Base-by-base conservation (phyloP, 2,329 filamentous ascomycete genomes). In the Ophiocordyceps camponoti-floridani region DNA sequence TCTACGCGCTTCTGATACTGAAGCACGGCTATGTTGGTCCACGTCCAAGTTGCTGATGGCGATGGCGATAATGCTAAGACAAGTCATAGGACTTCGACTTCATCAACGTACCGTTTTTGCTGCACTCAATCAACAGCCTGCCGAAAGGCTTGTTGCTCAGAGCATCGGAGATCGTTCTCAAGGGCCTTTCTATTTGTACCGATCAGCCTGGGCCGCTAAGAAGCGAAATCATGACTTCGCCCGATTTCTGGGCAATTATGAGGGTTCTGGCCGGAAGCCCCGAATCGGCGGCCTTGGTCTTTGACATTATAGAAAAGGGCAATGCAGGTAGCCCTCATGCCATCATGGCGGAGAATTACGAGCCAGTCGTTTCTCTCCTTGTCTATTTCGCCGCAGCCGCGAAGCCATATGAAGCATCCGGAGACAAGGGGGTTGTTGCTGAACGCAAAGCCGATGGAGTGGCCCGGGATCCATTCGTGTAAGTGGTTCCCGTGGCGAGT, bases 231-330 rank as follows among this genome's bases (percentile, higher is more conserved):
- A 93, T 94, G 63, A 89, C 85, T 13, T 96, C 89, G 16, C 91
- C 91, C 0, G 91, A 98, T 57, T 96, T 98, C 61, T 98, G 91
- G 91, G 82, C 82, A 5, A 84, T 95, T 13, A 68, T 98, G 44
- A 80, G 86, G 48, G 75, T 78, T 30, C 67, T 98, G 16, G 78
- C 84, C 42, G 68, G 70, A 23, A 74, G 81, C 48, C 65, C 76
- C 3, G 79, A 84, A 44, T 80, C 82, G 26, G 83, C 86, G 2
- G 70, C 79, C 0, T 71, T 80, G 14, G 87, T 94, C 0, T 96
- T 96, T 58, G 77, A 82, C 45, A 83, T 96, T n/a, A 69, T 95
- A 0, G 82, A 91, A 56, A 78, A 75, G 45, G 78, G 88, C 26
- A 77, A 86, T 2, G 74, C 73, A 12, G 82, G 81, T 13, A 72